Evolutionary conservation across 371 early-diverging fungal species (phyloP).

Genomic region (Zopfochytrium polystomum): DNA sequence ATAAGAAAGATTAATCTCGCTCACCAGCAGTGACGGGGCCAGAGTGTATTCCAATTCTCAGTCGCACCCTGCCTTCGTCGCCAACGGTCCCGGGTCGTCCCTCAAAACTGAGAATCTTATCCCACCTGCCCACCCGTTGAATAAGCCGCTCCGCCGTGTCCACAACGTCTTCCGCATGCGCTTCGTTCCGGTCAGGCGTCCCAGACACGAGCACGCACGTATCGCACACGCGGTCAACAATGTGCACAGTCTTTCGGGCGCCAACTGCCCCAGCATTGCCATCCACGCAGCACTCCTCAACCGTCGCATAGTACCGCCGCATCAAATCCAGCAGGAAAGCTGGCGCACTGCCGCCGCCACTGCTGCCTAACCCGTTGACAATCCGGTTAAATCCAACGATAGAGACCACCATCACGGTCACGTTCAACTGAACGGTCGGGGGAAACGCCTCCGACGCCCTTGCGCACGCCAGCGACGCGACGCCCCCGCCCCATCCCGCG

Average conservation of each 20-base stretch:
- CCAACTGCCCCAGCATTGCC: not conserved
- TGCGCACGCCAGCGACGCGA: too few relatives aligned
- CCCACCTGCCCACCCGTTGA: slow-evolving; percentile 19
- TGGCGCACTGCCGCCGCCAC: too few relatives aligned
- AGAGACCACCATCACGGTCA: slow-evolving; percentile 21
- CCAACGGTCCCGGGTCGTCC: slow-evolving; percentile 2
- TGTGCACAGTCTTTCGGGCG: slow-evolving; percentile 3
- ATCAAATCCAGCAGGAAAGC: slow-evolving; percentile 14
- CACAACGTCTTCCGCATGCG: slow-evolving; percentile 9
- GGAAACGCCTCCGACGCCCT: slow-evolving; percentile 1
- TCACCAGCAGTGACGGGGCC: slow-evolving; percentile 25
- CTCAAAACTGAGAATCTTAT: slow-evolving; percentile 20
- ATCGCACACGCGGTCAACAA: slow-evolving; percentile 24
- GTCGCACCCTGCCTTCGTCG: slow-evolving; percentile 3
- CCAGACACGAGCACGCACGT: slow-evolving; percentile 25
- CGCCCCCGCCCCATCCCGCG: too few relatives aligned
- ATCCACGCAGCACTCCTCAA: slow-evolving; percentile 12
- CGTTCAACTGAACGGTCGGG: slow-evolving; percentile 14
- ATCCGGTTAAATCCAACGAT: slow-evolving; percentile 27
- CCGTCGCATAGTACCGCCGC: slow-evolving; percentile 14
- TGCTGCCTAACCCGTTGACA: slow-evolving; percentile 16
- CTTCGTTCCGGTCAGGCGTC: slow-evolving; percentile 17
- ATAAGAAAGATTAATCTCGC: too few relatives aligned
- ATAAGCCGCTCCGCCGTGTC: slow-evolving; percentile 17
- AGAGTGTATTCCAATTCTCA: slow-evolving; percentile 23